phyloP scores from a whole-genome alignment of 148 eudicot species.

The Polygonum aviculare region DNA sequence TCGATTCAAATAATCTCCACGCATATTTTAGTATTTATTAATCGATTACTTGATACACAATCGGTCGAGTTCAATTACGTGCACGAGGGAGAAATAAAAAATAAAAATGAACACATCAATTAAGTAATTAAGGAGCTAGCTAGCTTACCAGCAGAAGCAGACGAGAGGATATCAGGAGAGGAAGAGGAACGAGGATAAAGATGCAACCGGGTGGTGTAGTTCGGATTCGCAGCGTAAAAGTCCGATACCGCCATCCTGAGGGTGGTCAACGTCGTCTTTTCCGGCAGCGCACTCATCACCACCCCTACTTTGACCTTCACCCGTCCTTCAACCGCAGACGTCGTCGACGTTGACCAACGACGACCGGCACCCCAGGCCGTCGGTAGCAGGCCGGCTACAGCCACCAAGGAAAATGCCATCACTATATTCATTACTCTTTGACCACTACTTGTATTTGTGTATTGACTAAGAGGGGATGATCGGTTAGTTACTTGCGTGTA shows the following conservation, averaged over 20 bases:
- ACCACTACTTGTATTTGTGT: too few relatives aligned
- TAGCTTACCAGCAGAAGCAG: slow-evolving; percentile 25
- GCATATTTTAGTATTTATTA: too few relatives aligned
- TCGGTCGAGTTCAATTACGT: too few relatives aligned
- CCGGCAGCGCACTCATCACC: slow-evolving; percentile 27
- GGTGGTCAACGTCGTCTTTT: slow-evolving; percentile 34
- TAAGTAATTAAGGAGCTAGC: too few relatives aligned
- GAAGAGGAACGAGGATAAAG: slow-evolving; percentile 37
- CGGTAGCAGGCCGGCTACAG: background rate
- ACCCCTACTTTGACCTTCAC: slow-evolving; percentile 37
- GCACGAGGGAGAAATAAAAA: too few relatives aligned
- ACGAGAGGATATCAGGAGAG: background rate
- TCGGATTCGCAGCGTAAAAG: slow-evolving; percentile 28
- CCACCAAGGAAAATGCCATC: background rate
- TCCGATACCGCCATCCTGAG: slow-evolving; percentile 50
- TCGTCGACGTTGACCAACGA: background rate
- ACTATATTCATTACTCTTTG: background rate
- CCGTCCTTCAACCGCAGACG: background rate
- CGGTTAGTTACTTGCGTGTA: too few relatives aligned
- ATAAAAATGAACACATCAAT: too few relatives aligned
- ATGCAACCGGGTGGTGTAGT: slow-evolving; percentile 27
- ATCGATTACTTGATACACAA: too few relatives aligned
- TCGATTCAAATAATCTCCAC: too few relatives aligned
- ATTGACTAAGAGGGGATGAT: too few relatives aligned
- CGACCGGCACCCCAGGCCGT: background rate